phyloP scores from a whole-genome alignment of 331 rosid genomes.

The Arachis monticola region DNA sequence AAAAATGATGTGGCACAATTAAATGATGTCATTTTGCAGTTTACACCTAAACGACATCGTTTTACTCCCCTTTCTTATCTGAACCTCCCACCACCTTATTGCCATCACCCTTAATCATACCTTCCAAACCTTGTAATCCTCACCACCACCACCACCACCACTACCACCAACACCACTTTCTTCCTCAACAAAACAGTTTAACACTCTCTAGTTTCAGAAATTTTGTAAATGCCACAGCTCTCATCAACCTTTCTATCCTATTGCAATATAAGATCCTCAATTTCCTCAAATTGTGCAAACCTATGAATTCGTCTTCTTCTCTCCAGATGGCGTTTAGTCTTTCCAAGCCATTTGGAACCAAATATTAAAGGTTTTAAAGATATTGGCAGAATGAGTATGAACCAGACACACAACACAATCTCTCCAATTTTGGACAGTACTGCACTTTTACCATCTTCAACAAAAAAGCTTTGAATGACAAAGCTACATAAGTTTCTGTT shows the following conservation, averaged over 20 bases:
- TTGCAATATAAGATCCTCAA: background rate
- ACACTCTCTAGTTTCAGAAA: background rate
- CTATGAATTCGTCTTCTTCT: background rate
- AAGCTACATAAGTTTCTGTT: background rate
- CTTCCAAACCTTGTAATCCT: too few relatives aligned
- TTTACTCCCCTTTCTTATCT: too few relatives aligned
- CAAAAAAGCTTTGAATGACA: background rate
- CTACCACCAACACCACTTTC: background rate
- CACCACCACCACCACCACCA: too few relatives aligned
- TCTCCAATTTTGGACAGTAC: background rate
- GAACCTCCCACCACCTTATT: too few relatives aligned
- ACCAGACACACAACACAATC: background rate
- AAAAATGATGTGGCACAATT: too few relatives aligned
- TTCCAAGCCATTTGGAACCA: background rate
- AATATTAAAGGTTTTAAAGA: background rate
- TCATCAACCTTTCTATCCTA: background rate
- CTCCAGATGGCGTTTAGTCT: background rate
- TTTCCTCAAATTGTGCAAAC: background rate
- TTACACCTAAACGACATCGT: too few relatives aligned
- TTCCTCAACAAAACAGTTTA: background rate
- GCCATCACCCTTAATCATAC: too few relatives aligned
- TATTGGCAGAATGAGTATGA: background rate
- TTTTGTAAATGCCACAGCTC: background rate
- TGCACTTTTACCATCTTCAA: background rate
- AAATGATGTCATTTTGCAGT: too few relatives aligned